Percentiles rank a stretch among this genome's conserved stretches.
Evolutionary conservation across 768 basidiomycete genomes (phyloP).

Genomic region (Tylopilus subfusipes): DNA sequence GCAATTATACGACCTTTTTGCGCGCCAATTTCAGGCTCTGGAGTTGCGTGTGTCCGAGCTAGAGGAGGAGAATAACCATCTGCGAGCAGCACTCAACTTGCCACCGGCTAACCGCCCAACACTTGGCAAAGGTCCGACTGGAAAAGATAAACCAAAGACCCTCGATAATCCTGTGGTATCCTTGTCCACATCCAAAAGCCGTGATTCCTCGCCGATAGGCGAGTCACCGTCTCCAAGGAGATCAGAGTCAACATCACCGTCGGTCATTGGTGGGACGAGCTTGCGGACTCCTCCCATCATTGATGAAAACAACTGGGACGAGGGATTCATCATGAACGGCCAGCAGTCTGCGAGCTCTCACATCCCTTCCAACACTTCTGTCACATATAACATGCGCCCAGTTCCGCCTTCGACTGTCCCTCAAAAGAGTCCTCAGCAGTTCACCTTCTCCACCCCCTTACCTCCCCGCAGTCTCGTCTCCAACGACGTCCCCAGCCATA

Average conservation of each 20-base stretch:
- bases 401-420: slow-evolving; percentile 44
- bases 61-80: slow-evolving; percentile 76
- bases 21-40: slow-evolving; percentile 53
- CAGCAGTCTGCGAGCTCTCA: slow-evolving; percentile 35
- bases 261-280: slow-evolving; percentile 28
- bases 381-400: slow-evolving; percentile 43
- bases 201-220: slow-evolving; percentile 64
- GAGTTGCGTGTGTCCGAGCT: slow-evolving; percentile 79
- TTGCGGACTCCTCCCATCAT: slow-evolving; percentile 44
- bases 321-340: slow-evolving; percentile 51
- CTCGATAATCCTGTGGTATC: slow-evolving; percentile 35
- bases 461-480: slow-evolving; percentile 43
- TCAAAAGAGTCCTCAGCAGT: slow-evolving; percentile 46
- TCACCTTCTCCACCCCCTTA: slow-evolving; percentile 39
- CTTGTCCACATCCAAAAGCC: slow-evolving; percentile 48
- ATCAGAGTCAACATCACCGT: slow-evolving; percentile 35
- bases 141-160: slow-evolving; percentile 73
- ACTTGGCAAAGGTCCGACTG: slow-evolving; percentile 82
- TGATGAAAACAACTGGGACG: slow-evolving; percentile 53
- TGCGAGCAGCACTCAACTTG: slow-evolving; percentile 68
- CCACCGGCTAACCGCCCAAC: slow-evolving; percentile 69
- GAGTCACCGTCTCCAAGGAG: slow-evolving; percentile 44
- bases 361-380: slow-evolving; percentile 38
- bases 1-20: slow-evolving; percentile 37
- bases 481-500: slow-evolving; percentile 38